Percentiles rank a stretch among this genome's conserved stretches.
Evolutionary conservation across 139 green algal species (phyloP).

Genomic region (Closterium sp.): DNA sequence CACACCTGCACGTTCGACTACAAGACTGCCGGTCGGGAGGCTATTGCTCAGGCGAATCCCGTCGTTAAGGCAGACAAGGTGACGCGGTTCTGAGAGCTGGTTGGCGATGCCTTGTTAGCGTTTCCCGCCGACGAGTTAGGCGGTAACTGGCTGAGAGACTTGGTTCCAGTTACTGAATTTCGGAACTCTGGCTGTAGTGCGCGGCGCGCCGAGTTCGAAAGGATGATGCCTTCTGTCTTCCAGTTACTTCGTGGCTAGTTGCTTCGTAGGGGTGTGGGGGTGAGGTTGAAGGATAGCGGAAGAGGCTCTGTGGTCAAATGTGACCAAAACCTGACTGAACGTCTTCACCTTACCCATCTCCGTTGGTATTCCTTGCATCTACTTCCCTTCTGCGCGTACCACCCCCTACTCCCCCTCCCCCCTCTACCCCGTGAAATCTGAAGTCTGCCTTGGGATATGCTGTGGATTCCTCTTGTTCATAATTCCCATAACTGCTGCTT

Average conservation of each 20-base stretch:
- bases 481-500: no score
- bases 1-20: constrained; percentile 85
- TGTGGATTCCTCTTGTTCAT: no score
- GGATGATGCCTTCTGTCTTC: background rate
- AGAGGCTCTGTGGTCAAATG: background rate
- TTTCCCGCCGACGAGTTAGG: no score
- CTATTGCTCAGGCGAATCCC: constrained; percentile 63
- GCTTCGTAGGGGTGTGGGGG: background rate
- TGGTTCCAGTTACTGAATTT: no score
- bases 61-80: constrained; percentile 57
- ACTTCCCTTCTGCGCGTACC: no score
- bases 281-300: background rate
- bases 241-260: background rate
- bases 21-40: constrained; percentile 62
- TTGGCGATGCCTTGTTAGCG: background rate
- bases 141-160: no score
- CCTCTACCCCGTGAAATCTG: background rate
- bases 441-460: background rate
- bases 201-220: background rate
- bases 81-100: background rate
- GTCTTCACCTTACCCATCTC: background rate
- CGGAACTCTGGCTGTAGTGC: background rate
- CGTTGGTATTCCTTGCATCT: no score
- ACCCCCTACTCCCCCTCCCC: no score
- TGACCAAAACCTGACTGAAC: background rate